Evolutionary conservation across 2,329 filamentous ascomycete species (phyloP).

Genomic region (Ceratocystiopsis sp.): DNA sequence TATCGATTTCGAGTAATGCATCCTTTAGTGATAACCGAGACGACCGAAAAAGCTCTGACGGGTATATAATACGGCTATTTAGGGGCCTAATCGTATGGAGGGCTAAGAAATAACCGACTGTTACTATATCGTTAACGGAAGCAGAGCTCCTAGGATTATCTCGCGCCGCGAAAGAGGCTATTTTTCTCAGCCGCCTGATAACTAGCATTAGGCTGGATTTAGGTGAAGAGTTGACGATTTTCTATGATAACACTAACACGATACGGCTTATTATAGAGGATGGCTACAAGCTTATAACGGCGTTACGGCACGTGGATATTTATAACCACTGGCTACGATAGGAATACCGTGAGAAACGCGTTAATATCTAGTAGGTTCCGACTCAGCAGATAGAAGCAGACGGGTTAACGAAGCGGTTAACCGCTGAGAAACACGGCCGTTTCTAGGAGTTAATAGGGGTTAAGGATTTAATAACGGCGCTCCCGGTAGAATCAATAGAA

Average conservation of each 20-base stretch:
- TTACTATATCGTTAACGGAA: background rate
- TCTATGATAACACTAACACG: background rate
- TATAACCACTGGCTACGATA: background rate
- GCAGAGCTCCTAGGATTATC: background rate
- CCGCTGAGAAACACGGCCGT: too few relatives aligned
- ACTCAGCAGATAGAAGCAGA: background rate
- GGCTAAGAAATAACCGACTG: background rate
- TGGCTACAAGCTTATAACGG: background rate
- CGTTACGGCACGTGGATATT: background rate
- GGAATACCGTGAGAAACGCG: background rate
- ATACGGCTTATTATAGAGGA: background rate
- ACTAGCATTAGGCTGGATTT: background rate
- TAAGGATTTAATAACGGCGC: too few relatives aligned
- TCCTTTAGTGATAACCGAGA: background rate
- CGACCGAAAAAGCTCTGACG: background rate
- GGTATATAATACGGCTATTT: background rate
- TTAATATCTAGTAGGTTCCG: background rate
- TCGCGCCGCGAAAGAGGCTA: background rate
- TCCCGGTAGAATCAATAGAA: too few relatives aligned
- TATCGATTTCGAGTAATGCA: background rate
- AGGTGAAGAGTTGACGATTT: background rate
- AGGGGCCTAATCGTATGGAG: background rate
- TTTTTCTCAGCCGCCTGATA: background rate
- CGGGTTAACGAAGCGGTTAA: background rate
- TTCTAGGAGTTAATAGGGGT: too few relatives aligned